Conservation (phyloP, 352 stramenopile genomes). For the Phytophthora litchii region DNA sequence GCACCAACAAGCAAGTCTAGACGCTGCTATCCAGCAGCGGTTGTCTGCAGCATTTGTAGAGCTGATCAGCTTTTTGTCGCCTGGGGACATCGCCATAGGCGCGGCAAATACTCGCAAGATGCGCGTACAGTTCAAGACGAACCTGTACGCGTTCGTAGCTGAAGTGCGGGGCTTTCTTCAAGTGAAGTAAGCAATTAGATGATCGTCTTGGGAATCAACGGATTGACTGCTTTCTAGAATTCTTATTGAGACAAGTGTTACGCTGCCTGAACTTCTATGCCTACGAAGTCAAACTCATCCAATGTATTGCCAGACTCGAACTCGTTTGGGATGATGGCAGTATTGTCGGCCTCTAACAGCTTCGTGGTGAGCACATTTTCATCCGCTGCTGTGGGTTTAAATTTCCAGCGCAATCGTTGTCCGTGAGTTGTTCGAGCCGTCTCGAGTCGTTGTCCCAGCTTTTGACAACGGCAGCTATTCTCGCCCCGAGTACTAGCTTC, state of each 20-base stretch:
- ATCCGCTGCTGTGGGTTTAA: slow-evolving; percentile 28
- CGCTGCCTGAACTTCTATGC: slow-evolving; percentile 13
- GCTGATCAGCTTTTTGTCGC: slow-evolving; percentile 71
- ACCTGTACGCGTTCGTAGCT: slow-evolving; percentile 81
- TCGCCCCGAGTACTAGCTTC: slow-evolving; percentile 3
- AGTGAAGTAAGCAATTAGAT: slow-evolving; percentile 60
- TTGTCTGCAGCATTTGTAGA: slow-evolving; percentile 64
- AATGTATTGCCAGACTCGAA: slow-evolving; percentile 21
- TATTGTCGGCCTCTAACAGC: slow-evolving; percentile 39
- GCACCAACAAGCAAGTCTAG: slow-evolving; percentile 47
- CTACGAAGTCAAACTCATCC: slow-evolving; percentile 44
- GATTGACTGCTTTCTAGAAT: slow-evolving; percentile 2
- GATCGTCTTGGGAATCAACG: slow-evolving; percentile 6
- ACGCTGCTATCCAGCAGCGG: slow-evolving; percentile 52
- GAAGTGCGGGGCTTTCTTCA: slow-evolving; percentile 85
- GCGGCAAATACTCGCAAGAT: slow-evolving; percentile 70
- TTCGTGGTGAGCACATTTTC: slow-evolving; percentile 46
- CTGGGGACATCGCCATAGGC: slow-evolving; percentile 65
- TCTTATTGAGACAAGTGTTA: slow-evolving; percentile 2
- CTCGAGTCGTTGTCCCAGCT: slow-evolving; percentile 46
- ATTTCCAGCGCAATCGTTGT: slow-evolving; percentile 39
- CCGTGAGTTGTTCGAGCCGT: slow-evolving; percentile 21
- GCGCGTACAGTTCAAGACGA: slow-evolving; percentile 80
- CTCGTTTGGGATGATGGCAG: slow-evolving; percentile 3
- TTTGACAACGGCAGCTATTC: slow-evolving; percentile 42